Base-by-base conservation (phyloP, 306 rosid genomes). In the Vachellia collinsii region DNA sequence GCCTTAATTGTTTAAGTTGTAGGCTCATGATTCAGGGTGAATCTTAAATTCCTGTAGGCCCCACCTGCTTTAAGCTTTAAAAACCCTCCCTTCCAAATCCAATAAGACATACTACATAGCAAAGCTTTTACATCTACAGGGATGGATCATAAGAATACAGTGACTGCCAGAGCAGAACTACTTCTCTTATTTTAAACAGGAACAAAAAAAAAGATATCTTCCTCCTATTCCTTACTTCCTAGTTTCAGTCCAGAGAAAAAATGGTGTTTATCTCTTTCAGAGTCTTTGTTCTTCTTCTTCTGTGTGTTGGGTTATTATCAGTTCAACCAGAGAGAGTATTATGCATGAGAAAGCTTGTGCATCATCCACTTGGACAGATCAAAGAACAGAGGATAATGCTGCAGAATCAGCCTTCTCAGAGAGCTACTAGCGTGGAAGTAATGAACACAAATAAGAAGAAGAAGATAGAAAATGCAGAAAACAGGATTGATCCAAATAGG, bases 21-120 rank as follows among this genome's bases (percentile, higher is more conserved):
- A 86, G 93, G 88, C 90, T 87, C 78, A 75, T 88, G 91, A 89
- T 89, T 88, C 89, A 79, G 83, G 75, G 76, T 95, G 99, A 96
- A 96, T 96, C 99, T 85, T 83, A 88, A 88, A 88, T 84, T 82
- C 84, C 78, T 48, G 84, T 89, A 85, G 85, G 87, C 87, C 95
- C 91, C 59, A 77, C 65, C 46, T 83, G 81, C 91, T 90, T 91
- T 89, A 82, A 83, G 86, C 91, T 90, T 94, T 89, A 90, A 91
- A 91, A 90, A 83, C 72, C 80, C 64, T 88, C 82, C 34, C 34
- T 29, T 59, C 6, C 86, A 82, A 86, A 86, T 83, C 88, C 86
- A 85, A 77, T 70, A 66, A 80, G 79, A 83, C 67, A 87, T 88
- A 85, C 81, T 88, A 82, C 81, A 86, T 88, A 83, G 87, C 84